These are phyloP conservation scores for Lipomyces sp. DNA, from an alignment of 805 yeast species.

Conservation along the genomic window DNA sequence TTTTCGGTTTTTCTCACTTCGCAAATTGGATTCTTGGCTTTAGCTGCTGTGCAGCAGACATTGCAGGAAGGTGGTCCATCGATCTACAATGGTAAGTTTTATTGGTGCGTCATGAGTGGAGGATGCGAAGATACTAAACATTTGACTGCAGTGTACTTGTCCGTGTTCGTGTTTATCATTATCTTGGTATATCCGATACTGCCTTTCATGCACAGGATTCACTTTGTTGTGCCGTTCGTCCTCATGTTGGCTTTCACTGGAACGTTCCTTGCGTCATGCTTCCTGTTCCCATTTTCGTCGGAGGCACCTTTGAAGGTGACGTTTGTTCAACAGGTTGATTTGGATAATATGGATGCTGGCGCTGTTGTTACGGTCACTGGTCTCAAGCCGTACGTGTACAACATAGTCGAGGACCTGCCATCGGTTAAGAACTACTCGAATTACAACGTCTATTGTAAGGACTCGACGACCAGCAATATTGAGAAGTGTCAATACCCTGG, in stretches of 20 bases:
- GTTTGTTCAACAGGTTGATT: conserved; percentile 65
- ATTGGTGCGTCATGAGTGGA: neutral
- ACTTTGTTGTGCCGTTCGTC: conserved; percentile 33
- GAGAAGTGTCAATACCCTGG: conserved; percentile 34
- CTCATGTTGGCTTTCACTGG: conserved; percentile 36
- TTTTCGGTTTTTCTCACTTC: conserved; percentile 59
- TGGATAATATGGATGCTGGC: conserved; percentile 44
- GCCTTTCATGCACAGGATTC: conserved; percentile 36
- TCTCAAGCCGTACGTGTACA: conserved; percentile 55
- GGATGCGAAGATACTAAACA: neutral
- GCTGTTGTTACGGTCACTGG: conserved; percentile 52
- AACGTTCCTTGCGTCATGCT: conserved; percentile 32
- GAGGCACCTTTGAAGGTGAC: conserved; percentile 72
- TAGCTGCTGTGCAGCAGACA: conserved; percentile 72
- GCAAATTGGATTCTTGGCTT: conserved; percentile 58
- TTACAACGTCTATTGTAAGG: conserved; percentile 17
- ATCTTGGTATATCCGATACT: conserved; percentile 48
- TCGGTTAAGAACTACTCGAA: conserved; percentile 54
- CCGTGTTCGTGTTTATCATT: conserved; percentile 34
- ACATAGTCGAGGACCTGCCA: conserved; percentile 65
- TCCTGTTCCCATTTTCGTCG: conserved; percentile 62
- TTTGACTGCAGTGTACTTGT: conserved; percentile 21
- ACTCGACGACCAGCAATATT: conserved; percentile 17
- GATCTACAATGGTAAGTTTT: conserved; percentile 28
- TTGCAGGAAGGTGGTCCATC: conserved; percentile 62